Evolutionary conservation across 805 yeast species (phyloP).

Genomic region (Saturnispora mendoncae): DNA sequence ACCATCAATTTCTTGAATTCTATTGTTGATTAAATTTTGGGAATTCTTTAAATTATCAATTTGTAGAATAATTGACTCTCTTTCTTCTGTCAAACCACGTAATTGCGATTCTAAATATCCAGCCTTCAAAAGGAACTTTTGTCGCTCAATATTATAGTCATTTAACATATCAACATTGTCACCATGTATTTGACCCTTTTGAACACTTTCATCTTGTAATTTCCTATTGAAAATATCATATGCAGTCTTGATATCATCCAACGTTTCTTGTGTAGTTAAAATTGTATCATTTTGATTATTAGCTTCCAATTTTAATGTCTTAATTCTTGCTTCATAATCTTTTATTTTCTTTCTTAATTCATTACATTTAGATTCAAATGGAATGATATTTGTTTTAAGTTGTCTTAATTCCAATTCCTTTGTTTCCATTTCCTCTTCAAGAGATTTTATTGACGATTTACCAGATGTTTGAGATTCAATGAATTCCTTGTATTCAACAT

Average conservation of each 20-base stretch:
- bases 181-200: too few relatives aligned
- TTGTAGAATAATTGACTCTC: conserved; percentile 25
- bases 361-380: conserved; percentile 49
- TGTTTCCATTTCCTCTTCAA: conserved; percentile 37
- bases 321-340: conserved; percentile 39
- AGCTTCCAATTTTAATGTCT: conserved; percentile 43
- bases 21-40: conserved; percentile 28
- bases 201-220: conserved; percentile 11
- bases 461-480: conserved; percentile 39
- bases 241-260: conserved; percentile 28
- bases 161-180: conserved; percentile 38
- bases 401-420: conserved; percentile 23
- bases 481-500: conserved; percentile 25
- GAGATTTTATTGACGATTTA: conserved; percentile 34
- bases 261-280: conserved; percentile 36
- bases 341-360: conserved; percentile 39
- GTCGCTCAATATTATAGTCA: conserved; percentile 53
- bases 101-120: conserved; percentile 52
- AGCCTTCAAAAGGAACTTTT: conserved; percentile 41
- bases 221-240: conserved; percentile 16
- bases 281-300: conserved; percentile 41
- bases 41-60: conserved; percentile 31
- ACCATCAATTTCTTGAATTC: conserved; percentile 29
- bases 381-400: conserved; percentile 37
- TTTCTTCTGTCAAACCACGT: conserved; percentile 37